A percentile compares a stretch with the other conserved stretches of the same genome.
Evolutionary conservation across 306 rosid genomes (phyloP).

Genomic region (Hippophae rhamnoides): DNA sequence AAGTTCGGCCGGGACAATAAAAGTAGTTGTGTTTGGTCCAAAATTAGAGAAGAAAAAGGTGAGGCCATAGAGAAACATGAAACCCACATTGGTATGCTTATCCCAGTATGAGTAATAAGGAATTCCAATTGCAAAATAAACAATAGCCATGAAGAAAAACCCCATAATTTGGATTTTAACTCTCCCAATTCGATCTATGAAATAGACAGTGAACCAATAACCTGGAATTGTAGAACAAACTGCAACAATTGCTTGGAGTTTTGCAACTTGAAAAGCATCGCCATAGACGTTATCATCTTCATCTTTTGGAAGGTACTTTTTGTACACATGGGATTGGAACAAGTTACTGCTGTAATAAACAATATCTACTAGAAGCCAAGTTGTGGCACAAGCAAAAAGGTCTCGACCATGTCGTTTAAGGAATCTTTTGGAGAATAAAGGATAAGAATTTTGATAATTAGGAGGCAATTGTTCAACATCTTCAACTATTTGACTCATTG

Average conservation of each 20-base stretch:
- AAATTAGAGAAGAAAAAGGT: conserved; percentile 75
- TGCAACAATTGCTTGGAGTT: conserved; percentile 50
- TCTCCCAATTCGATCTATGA: conserved; percentile 36
- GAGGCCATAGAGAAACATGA: conserved; percentile 51
- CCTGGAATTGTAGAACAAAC: conserved; percentile 62
- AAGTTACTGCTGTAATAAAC: conserved; percentile 69
- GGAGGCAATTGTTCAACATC: conserved; percentile 14
- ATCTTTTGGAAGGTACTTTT: neutral
- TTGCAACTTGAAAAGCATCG: conserved; percentile 33
- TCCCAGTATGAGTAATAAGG: conserved; percentile 45
- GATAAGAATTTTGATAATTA: conserved; percentile 7
- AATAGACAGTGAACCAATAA: conserved; percentile 41
- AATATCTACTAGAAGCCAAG: conserved; percentile 55
- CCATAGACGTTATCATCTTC: conserved; percentile 5
- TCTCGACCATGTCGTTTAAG: conserved; percentile 53
- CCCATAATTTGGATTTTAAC: conserved; percentile 60
- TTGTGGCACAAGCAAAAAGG: conserved; percentile 43
- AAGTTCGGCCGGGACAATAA: conserved; percentile 67
- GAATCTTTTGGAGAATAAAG: conserved; percentile 41
- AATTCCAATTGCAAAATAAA: conserved; percentile 42
- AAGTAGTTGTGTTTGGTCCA: conserved; percentile 88
- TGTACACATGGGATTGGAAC: conserved; percentile 52
- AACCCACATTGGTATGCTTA: neutral
- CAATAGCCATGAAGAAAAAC: conserved; percentile 43
- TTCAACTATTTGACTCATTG: conserved; percentile 39